Percentiles rank a stretch among this genome's conserved stretches.
These are phyloP conservation scores for Xerocomus potaroensis DNA, from an alignment of 768 basidiomycete species.

Conservation along the genomic window DNA sequence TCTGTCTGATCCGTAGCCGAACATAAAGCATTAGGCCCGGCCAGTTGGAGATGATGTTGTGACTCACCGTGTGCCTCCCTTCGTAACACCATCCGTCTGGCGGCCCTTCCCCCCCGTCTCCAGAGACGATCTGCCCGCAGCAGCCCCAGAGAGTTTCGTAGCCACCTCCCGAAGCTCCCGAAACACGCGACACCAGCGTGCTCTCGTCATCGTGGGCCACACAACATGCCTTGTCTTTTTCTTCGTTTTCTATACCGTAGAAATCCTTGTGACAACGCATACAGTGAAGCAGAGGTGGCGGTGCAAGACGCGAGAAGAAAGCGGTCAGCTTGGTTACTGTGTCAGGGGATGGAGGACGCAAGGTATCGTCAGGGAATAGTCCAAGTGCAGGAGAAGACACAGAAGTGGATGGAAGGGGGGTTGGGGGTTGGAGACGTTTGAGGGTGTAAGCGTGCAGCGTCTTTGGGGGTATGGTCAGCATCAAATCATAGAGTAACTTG, in stretches of 20 bases:
- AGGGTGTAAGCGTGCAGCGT: constrained; percentile 61
- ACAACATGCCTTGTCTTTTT: constrained; percentile 57
- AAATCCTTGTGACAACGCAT: constrained; percentile 69
- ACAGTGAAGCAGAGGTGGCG: constrained; percentile 70
- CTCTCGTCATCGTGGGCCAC: constrained; percentile 81
- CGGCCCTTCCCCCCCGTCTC: constrained; percentile 76
- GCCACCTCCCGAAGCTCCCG: constrained; percentile 20
- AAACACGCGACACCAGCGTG: constrained; percentile 63
- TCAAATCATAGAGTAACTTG: constrained; percentile 43
- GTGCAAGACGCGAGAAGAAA: constrained; percentile 60
- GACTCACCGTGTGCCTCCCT: constrained; percentile 62
- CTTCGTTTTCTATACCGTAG: constrained; percentile 65
- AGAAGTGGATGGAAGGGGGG: not conserved
- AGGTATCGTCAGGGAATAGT: constrained; percentile 8
- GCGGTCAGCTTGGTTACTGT: constrained; percentile 45
- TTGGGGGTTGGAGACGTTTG: constrained; percentile 37
- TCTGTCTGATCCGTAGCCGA: constrained; percentile 64
- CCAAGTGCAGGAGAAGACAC: constrained; percentile 11
- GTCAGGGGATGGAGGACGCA: constrained; percentile 29
- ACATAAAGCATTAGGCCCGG: constrained; percentile 1
- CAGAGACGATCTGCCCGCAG: constrained; percentile 67
- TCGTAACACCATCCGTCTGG: constrained; percentile 89
- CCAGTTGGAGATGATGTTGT: not conserved
- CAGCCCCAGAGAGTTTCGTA: constrained; percentile 67
- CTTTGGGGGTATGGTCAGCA: constrained; percentile 61